Evolutionary conservation across 441 rosid genomes (phyloP).

Genomic region (Aquilaria agallochum): DNA sequence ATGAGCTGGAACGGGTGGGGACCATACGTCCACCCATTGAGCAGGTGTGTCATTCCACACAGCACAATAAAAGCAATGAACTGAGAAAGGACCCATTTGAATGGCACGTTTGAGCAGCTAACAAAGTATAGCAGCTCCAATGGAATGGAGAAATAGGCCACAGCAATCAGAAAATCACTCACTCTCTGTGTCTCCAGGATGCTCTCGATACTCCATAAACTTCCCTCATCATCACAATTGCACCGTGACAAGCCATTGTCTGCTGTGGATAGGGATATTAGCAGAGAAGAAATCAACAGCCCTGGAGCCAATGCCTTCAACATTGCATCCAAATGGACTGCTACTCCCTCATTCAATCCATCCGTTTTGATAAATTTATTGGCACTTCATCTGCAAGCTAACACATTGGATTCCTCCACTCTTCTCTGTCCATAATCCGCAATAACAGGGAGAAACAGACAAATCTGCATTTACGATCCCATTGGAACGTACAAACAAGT

Average conservation of each 20-base stretch:
- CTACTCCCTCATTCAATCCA: slow-evolving; percentile 33
- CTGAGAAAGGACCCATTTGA: slow-evolving; percentile 94
- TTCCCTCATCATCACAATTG: slow-evolving; percentile 89
- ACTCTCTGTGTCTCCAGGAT: slow-evolving; percentile 78
- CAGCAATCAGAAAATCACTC: slow-evolving; percentile 93
- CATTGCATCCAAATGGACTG: slow-evolving; percentile 49
- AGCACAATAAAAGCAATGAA: slow-evolving; percentile 97
- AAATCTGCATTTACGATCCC: neutral
- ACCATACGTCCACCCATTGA: slow-evolving; percentile 89
- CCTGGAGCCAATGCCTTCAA: slow-evolving; percentile 38
- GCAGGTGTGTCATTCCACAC: slow-evolving; percentile 95
- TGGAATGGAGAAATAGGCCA: slow-evolving; percentile 95
- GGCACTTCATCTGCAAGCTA: slow-evolving; percentile 9
- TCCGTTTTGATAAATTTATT: slow-evolving; percentile 6
- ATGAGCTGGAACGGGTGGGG: slow-evolving; percentile 82
- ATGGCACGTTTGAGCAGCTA: slow-evolving; percentile 91
- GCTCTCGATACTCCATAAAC: slow-evolving; percentile 74
- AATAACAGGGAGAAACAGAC: neutral
- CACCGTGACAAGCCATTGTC: slow-evolving; percentile 53
- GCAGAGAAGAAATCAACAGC: slow-evolving; percentile 41
- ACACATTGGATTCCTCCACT: slow-evolving; percentile 13
- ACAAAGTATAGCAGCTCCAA: slow-evolving; percentile 91
- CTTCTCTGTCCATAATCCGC: slow-evolving; percentile 22
- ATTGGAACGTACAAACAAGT: no score
- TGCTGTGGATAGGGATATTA: slow-evolving; percentile 34